Base-by-base conservation (phyloP, 768 basidiomycete genomes). In the Lactarius trivialis region DNA sequence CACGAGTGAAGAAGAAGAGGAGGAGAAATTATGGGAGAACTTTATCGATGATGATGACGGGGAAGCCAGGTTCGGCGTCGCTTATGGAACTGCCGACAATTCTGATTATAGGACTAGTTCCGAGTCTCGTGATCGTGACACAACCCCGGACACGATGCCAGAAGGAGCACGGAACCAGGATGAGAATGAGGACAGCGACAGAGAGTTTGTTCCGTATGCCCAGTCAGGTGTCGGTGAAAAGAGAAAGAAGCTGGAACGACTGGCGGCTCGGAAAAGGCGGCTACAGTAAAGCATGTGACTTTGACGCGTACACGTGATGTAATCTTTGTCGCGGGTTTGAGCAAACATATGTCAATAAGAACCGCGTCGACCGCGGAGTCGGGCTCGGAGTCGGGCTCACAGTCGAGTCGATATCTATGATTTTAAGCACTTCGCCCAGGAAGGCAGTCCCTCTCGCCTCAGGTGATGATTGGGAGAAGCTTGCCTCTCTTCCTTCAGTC, bases 401-500 rank as follows among this genome's bases (percentile, higher is more conserved):
- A 33, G 36, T 36, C 56, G 28, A 37, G 51, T 32, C 58, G 7
- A 12, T 41, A 32, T 36, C 51, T 17, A 89, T 89, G 88, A 82
- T 85, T 53, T 75, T 88, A 56, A 85, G 76, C 70, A 76, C 78
- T 28, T 88, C 89, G 37, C 89, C 89, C 48, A 79, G 89, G 61
- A 91, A 91, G 75, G 76, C 81, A 7, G 78, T 91, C 9, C 88
- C 89, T 41, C 78, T 91, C 34, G 81, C 88, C n/a, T 81, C 76
- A 68, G 88, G 86, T 49, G 84, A 89, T 64, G 85, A 84, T 67
- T 69, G 77, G 30, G 77, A 79, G 50, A 76, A 79, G 54, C 76
- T 68, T 55, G 64, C 60, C 51, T 65, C 74, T 33, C 74, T 69
- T 11, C 70, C 75, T 34, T 72, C 75, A 55, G 68, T 83, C 65